Evolutionary conservation across 2,329 filamentous ascomycete species (phyloP), one percentile per base, ranked within the genome.

Genomic region (Beauveria australis): DNA sequence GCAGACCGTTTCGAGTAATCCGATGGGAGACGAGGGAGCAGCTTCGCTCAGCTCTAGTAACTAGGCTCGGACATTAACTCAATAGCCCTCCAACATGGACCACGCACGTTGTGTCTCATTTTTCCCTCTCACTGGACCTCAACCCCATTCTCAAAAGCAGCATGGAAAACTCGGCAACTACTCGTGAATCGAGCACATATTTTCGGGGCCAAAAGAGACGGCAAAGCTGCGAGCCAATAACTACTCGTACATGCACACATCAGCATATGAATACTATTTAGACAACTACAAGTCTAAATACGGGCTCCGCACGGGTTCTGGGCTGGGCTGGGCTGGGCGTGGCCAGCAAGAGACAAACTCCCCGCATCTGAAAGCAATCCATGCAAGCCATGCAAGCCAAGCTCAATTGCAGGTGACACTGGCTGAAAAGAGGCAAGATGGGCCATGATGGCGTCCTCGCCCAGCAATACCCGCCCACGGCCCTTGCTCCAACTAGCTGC

Each of bases 1-100:
- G 19, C 37, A 43, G 48, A 40, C 57, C 57, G n/a, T 59, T 59
- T 59, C 28, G n/a, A 59, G 57, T 59, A 59, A 59, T 30, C 57
- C 49, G 56, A 41, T 16, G 48, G 56, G 3, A 24, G 19, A 37
- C 9, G 26, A 40, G n/a, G 57, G 49, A 37, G 30, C 26, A 46
- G 18, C n/a, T 14, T 53, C 19, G 46, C 18, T n/a, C 52, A 22
- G 48, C 57, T 59, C 48, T 7, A 46, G 47, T 47, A 30, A 28
- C 40, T 33, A 37, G 33, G 12, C 33, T 37, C 33, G 33, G 12
- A 37, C 12, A 37, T 37, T 6, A 37, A 37, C 33, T 37, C 33
- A 37, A 37, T 37, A 16, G 33, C 12, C 33, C 12, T 16, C 33
- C 33, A 37, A 37, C 33, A 16, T 37, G 33, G 33, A 37, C 33